phyloP scores from a whole-genome alignment of 2,329 filamentous ascomycete species.

The Rosellinia necatrix region DNA sequence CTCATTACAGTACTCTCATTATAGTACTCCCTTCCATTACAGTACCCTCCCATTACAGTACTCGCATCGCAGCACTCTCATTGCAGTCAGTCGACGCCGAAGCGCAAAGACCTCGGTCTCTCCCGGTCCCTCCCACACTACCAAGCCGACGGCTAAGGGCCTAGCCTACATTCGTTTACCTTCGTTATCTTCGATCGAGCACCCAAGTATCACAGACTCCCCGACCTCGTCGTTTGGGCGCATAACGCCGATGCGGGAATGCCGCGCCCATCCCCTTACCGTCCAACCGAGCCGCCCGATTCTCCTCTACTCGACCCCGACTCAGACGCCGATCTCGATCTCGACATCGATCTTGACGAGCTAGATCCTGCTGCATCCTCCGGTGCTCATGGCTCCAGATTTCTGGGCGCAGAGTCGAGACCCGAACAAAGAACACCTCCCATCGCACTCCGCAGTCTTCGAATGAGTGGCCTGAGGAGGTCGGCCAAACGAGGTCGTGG shows the following conservation, averaged over 20 bases:
- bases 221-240: slow-evolving; percentile 29
- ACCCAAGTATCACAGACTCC: not conserved
- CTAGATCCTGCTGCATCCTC: slow-evolving; percentile 65
- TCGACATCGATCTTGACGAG: slow-evolving; percentile 78
- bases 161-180: too few species aligned
- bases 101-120: too few species aligned
- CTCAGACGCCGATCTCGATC: slow-evolving; percentile 78
- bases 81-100: too few species aligned
- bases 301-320: slow-evolving; percentile 72
- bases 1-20: too few species aligned
- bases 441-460: slow-evolving; percentile 74
- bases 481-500: slow-evolving; percentile 57
- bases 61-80: too few species aligned
- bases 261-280: slow-evolving; percentile 59
- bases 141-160: too few species aligned
- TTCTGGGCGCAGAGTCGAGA: slow-evolving; percentile 56
- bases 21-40: too few species aligned
- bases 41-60: too few species aligned
- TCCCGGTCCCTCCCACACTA: too few species aligned
- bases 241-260: slow-evolving; percentile 54
- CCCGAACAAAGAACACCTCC: slow-evolving; percentile 54
- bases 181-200: too few species aligned
- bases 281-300: slow-evolving; percentile 65
- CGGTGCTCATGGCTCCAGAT: slow-evolving; percentile 41
- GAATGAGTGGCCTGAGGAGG: slow-evolving; percentile 67